phyloP scores from a whole-genome alignment of 2,329 filamentous ascomycete species.

The Chaetomiaceae sp. region DNA sequence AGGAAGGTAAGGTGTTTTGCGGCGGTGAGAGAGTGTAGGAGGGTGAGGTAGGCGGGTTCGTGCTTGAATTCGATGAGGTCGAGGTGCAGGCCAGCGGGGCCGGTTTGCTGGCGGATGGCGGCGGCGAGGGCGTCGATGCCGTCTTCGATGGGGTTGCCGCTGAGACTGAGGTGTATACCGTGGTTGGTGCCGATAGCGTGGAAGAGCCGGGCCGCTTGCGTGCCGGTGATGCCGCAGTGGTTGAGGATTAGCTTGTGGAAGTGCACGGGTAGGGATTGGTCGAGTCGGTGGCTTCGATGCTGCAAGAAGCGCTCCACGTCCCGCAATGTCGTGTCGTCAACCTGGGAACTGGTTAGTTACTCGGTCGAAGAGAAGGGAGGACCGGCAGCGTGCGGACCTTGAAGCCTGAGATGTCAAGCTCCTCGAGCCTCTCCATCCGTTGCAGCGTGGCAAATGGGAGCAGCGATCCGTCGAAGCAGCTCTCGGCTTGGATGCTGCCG shows the following conservation, averaged over 20 bases:
- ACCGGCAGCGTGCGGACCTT: conserved; percentile 31
- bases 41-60: conserved; percentile 45
- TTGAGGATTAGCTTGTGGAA: conserved; percentile 44
- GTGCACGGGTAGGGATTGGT: conserved; percentile 28
- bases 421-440: conserved; percentile 42
- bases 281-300: conserved; percentile 12
- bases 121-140: conserved; percentile 45
- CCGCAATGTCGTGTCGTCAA: conserved; percentile 44
- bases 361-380: neutral
- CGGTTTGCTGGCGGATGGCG: conserved; percentile 41
- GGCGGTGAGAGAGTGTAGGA: conserved; percentile 44
- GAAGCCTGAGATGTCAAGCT: conserved; percentile 49
- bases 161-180: conserved; percentile 44
- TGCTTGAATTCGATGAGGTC: conserved; percentile 53
- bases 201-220: conserved; percentile 45
- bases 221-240: conserved; percentile 46
- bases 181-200: conserved; percentile 42
- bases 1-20: conserved; percentile 46
- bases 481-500: conserved; percentile 44
- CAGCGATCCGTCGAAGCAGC: conserved; percentile 39
- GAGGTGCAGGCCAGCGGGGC: conserved; percentile 45
- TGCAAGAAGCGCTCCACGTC: conserved; percentile 41
- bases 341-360: conserved; percentile 26
- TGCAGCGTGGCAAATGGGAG: conserved; percentile 40
- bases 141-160: conserved; percentile 47